Evolutionary conservation across 2,329 filamentous ascomycete genomes (phyloP).

Genomic region (Talaromyces sp.): DNA sequence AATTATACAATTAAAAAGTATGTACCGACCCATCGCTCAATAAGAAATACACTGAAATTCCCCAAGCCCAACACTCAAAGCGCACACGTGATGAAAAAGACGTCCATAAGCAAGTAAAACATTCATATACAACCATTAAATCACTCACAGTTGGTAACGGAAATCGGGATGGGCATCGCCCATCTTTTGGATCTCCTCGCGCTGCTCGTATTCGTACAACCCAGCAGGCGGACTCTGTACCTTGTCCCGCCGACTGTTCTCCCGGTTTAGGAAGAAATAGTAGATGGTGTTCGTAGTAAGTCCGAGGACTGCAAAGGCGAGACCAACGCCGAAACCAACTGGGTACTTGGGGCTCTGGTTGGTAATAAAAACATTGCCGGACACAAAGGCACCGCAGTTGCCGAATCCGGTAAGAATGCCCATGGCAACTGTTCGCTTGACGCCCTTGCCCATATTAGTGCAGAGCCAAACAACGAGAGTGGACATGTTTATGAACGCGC

Average conservation of each 20-base stretch:
- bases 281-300: conserved; percentile 9
- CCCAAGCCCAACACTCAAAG: neutral
- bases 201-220: conserved; percentile 5
- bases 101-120: neutral
- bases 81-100: neutral
- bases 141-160: conserved; percentile 14
- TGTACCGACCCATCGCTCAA: neutral
- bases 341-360: conserved; percentile 27
- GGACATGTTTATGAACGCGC: conserved; percentile 27
- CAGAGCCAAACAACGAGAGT: conserved; percentile 32
- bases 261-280: conserved; percentile 6
- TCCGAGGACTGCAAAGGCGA: conserved; percentile 17
- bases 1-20: neutral
- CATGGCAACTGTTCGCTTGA: conserved; percentile 38
- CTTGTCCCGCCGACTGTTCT: conserved; percentile 13
- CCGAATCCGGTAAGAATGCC: conserved; percentile 41
- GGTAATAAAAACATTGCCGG: conserved; percentile 39
- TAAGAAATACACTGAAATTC: neutral
- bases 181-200: conserved; percentile 12
- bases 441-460: conserved; percentile 39
- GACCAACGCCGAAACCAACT: conserved; percentile 14
- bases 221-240: conserved; percentile 3
- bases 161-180: conserved; percentile 15
- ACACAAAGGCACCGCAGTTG: conserved; percentile 43
- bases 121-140: neutral